Evolutionary conservation across 345 rosid genomes (phyloP).

Genomic region (Pugionium dolabratum): DNA sequence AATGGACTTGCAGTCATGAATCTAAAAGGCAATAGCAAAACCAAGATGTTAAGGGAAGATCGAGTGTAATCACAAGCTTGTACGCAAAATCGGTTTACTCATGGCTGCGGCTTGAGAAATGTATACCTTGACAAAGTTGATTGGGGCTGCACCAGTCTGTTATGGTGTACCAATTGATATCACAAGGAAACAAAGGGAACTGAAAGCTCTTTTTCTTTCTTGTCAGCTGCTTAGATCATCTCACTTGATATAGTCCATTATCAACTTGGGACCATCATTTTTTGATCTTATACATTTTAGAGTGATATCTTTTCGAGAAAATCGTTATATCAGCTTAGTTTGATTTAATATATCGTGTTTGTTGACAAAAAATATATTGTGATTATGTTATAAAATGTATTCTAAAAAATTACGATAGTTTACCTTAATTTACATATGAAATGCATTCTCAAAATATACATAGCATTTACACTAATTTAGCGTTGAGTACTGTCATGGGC

Average conservation of each 20-base stretch:
- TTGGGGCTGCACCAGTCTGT: slow-evolving; percentile 94
- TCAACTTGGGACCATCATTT: background rate
- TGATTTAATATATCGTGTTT: too few relatives aligned
- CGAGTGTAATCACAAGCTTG: slow-evolving; percentile 46
- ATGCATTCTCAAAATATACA: too few relatives aligned
- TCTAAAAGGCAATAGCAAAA: slow-evolving; percentile 47
- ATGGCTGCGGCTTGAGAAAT: slow-evolving; percentile 76
- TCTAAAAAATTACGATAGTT: too few relatives aligned
- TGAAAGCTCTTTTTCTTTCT: slow-evolving; percentile 28
- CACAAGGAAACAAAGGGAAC: slow-evolving; percentile 46
- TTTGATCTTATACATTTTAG: slow-evolving; percentile 11
- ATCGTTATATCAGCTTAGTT: too few relatives aligned
- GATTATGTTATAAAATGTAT: too few relatives aligned
- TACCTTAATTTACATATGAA: too few relatives aligned
- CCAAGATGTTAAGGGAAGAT: slow-evolving; percentile 35
- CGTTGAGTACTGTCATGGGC: too few relatives aligned
- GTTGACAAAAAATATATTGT: too few relatives aligned
- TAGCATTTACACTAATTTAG: too few relatives aligned
- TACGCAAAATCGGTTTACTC: slow-evolving; percentile 70
- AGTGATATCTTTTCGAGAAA: background rate
- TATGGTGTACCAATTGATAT: slow-evolving; percentile 94
- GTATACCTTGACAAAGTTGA: slow-evolving; percentile 67
- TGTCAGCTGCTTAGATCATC: background rate
- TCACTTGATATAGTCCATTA: background rate
- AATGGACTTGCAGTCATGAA: slow-evolving; percentile 58